phyloP scores from a whole-genome alignment of 805 yeast species.

The Naumovozyma baii region DNA sequence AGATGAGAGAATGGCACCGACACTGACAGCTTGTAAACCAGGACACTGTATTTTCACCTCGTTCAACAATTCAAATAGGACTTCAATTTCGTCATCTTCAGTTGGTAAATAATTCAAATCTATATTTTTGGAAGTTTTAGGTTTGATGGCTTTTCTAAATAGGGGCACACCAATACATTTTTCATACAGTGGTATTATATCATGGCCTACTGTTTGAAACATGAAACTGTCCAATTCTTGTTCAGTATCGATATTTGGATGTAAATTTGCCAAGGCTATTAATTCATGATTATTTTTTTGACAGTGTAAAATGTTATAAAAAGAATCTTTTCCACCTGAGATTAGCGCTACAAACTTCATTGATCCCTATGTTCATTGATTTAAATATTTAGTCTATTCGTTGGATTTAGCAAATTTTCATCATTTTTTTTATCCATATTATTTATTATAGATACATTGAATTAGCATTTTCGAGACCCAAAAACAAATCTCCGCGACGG shows the following conservation, averaged over 20 bases:
- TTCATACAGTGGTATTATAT: slow-evolving; percentile 53
- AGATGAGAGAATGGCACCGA: slow-evolving; percentile 93
- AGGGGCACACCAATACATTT: slow-evolving; percentile 74
- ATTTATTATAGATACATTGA: no score
- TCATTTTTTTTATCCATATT: background rate
- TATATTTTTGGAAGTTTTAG: slow-evolving; percentile 54
- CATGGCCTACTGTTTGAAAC: slow-evolving; percentile 97
- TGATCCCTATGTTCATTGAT: background rate
- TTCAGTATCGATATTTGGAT: slow-evolving; percentile 42
- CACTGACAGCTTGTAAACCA: slow-evolving; percentile 75
- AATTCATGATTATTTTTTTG: slow-evolving; percentile 77
- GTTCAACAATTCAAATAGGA: slow-evolving; percentile 47
- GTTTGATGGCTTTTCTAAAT: slow-evolving; percentile 51
- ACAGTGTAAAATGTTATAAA: slow-evolving; percentile 81
- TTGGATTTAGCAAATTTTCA: no score
- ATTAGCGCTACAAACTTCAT: slow-evolving; percentile 91
- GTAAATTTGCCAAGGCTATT: slow-evolving; percentile 74
- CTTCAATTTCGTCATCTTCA: slow-evolving; percentile 78
- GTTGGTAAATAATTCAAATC: slow-evolving; percentile 62
- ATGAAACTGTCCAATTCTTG: slow-evolving; percentile 88
- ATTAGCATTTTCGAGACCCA: no score
- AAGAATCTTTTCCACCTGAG: slow-evolving; percentile 95
- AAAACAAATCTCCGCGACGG: slow-evolving; percentile 20
- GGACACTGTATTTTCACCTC: slow-evolving; percentile 48
- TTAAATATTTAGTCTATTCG: no score